phyloP scores from a whole-genome alignment of 2,329 filamentous ascomycete genomes.

The Coniochaeta sp. region DNA sequence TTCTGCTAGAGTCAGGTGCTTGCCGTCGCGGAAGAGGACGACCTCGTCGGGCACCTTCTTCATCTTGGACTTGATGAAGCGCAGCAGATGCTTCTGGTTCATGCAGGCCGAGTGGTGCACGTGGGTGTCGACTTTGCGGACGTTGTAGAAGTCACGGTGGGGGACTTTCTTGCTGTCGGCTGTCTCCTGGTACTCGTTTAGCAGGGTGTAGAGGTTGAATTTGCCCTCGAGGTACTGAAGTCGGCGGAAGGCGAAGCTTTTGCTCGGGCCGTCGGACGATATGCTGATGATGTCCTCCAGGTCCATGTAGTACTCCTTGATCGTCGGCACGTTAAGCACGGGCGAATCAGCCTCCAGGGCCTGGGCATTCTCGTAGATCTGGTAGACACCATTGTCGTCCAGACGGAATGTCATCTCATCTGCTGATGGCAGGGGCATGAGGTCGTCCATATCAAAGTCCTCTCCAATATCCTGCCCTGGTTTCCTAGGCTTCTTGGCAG shows the following conservation, averaged over 20 bases:
- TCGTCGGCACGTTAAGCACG: constrained; percentile 76
- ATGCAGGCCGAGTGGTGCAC: constrained; percentile 99
- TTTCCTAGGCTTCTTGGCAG: constrained; percentile 64
- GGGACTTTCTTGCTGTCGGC: constrained; percentile 97
- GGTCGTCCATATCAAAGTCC: constrained; percentile 78
- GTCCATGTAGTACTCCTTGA: constrained; percentile 94
- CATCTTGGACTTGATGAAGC: constrained; percentile 99
- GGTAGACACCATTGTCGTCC: constrained; percentile 81
- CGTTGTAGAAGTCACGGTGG: constrained; percentile 98
- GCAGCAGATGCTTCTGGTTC: constrained; percentile 97
- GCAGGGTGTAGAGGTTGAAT: constrained; percentile 85
- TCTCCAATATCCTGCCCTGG: constrained; percentile 85
- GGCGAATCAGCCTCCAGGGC: constrained; percentile 58
- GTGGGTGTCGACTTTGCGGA: constrained; percentile 96
- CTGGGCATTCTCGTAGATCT: constrained; percentile 72
- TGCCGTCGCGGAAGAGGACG: constrained; percentile 86
- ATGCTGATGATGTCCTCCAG: constrained; percentile 78
- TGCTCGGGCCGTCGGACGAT: constrained; percentile 93
- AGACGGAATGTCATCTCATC: constrained; percentile 70
- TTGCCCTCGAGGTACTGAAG: constrained; percentile 95
- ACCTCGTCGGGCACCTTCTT: constrained; percentile 95
- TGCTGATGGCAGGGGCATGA: constrained; percentile 64
- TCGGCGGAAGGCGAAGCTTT: constrained; percentile 92
- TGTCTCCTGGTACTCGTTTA: constrained; percentile 97
- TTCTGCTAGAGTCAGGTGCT: constrained; percentile 81